Base-by-base conservation (phyloP, 139 green algal species). In the Dunaliella primolecta region DNA sequence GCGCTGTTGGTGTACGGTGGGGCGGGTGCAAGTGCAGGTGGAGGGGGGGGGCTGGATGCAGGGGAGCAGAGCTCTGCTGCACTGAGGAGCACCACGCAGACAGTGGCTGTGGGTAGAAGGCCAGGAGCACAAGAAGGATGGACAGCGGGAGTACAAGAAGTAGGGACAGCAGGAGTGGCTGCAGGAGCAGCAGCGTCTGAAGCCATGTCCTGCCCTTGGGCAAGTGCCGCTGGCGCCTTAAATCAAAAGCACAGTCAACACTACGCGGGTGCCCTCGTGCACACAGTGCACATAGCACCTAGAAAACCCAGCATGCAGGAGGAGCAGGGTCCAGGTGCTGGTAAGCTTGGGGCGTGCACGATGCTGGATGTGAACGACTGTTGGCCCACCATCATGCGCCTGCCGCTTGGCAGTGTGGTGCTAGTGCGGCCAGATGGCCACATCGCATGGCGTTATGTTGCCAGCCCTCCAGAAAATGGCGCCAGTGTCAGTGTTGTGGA, bases 351-450 rank as follows among this genome's bases (percentile, higher is more conserved):
- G 3, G 2, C 2, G 32, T 46, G 25, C 27, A 38, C 31, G 21
- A 25, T 37, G 20, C 32, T 55, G 23, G 76, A 81, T 38, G 30
- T 37, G 32, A 3, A 55, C 30, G 33, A 38, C 21, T 15, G 7
- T 30, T 90, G 80, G 90, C 81, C 56, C 27, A 34, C 33, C 27
- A 82, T 74, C 37, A 81, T 92, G 86, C 84, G 82, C 33, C 29
- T 84, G 71, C 15, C 36, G 35, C 24, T 46, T 23, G 86, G 78
- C 20, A 87, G 81, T 15, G 93, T 84, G 24, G 46, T 97, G n/a
- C 56, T 97, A 70, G 92, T 97, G 55, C 86, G 94, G 34, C 95
- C 95, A 1, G 95, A 98, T 86, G 94, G 93, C 0, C 94, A 98
- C 84, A 89, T 98, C 32, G 91, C 89, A 0, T 97, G 93, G 94